Evolutionary conservation across 139 green algal species (phyloP), one percentile per base, ranked within the genome.

Genomic region (Tetradesmus lagerheimii): DNA sequence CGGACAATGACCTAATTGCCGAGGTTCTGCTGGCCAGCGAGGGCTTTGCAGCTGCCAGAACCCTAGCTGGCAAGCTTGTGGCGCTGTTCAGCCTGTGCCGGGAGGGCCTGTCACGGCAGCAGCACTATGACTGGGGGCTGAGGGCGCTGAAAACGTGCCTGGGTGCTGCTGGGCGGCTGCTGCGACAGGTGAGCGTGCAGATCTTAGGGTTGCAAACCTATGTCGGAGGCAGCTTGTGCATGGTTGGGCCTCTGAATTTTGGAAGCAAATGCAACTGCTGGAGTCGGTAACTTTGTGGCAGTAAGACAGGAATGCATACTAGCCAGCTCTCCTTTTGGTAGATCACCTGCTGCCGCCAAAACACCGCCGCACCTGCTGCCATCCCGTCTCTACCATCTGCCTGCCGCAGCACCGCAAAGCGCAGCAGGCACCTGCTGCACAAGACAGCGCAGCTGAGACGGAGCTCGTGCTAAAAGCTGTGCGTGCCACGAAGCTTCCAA

Each of bases 121-220:
- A 96, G 94, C 95, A 97, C 93, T 98, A 98, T 86, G 96, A 98
- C 80, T 98, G 96, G 96, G 96, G 96, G 34, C 91, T 98, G 62
- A 94, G 94, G 53, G 91, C 91, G 29, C 86, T 96, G 9, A 94
- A 94, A 78, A 94, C 92, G 0, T 92, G 91, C 45, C 89, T 98
- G 71, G 90, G 89, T 35, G 87, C 87, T 35, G 87, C 87, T 15
- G 87, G 87, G 27, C 62, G n/a, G 39, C 91, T 96, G 88, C 90
- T 97, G 80, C 91, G 92, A 4, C 90, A 95, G 87, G 92, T 90
- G 38, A 41, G 89, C 6, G 29, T n/a, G n/a, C n/a, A n/a, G n/a
- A n/a, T n/a, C n/a, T n/a, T n/a, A n/a, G n/a, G n/a, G n/a, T n/a
- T n/a, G n/a, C n/a, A n/a, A n/a, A n/a, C n/a, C n/a, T n/a, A n/a